phyloP scores from a whole-genome alignment of 1,284 basidiomycete genomes.

The Sporisorium iseilematis-ciliati region DNA sequence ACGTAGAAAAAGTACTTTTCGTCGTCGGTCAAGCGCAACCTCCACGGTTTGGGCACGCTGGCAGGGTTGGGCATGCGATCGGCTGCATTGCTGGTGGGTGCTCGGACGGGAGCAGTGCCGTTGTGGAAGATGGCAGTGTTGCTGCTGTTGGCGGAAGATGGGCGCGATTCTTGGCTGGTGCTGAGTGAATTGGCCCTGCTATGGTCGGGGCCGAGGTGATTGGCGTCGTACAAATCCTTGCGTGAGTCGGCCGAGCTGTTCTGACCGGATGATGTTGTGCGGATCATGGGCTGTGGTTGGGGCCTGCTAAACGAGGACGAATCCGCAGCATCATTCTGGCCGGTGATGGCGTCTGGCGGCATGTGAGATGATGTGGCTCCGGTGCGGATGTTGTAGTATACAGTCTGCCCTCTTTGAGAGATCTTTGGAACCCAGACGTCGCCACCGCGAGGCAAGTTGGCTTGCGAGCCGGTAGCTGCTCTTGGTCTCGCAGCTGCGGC shows the following conservation, averaged over 20 bases:
- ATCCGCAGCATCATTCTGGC: conserved; percentile 3
- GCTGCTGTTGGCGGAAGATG: conserved; percentile 37
- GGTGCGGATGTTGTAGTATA: conserved; percentile 91
- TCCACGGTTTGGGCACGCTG: conserved; percentile 52
- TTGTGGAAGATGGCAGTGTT: conserved; percentile 47
- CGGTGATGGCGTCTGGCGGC: conserved; percentile 71
- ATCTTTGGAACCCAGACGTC: conserved; percentile 71
- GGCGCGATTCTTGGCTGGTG: conserved; percentile 30
- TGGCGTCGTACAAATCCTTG: conserved; percentile 71
- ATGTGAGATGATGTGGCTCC: conserved; percentile 87
- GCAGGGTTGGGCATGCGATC: conserved; percentile 46
- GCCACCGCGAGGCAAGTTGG: conserved; percentile 31
- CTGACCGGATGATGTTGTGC: conserved; percentile 22
- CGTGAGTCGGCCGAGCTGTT: conserved; percentile 34
- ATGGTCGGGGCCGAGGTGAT: conserved; percentile 77
- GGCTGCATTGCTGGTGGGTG: conserved; percentile 35
- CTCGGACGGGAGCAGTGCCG: conserved; percentile 32
- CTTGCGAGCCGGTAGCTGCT: conserved; percentile 46
- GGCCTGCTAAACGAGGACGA: conserved; percentile 13
- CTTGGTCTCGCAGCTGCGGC: conserved; percentile 36
- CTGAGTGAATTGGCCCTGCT: conserved; percentile 21
- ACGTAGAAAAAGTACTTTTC: conserved; percentile 55
- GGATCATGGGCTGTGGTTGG: conserved; percentile 26
- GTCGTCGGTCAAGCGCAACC: conserved; percentile 46
- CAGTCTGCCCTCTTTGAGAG: conserved; percentile 77